Evolutionary conservation across 2,329 filamentous ascomycete genomes (phyloP).

Genomic region (Talaromyces sp.): DNA sequence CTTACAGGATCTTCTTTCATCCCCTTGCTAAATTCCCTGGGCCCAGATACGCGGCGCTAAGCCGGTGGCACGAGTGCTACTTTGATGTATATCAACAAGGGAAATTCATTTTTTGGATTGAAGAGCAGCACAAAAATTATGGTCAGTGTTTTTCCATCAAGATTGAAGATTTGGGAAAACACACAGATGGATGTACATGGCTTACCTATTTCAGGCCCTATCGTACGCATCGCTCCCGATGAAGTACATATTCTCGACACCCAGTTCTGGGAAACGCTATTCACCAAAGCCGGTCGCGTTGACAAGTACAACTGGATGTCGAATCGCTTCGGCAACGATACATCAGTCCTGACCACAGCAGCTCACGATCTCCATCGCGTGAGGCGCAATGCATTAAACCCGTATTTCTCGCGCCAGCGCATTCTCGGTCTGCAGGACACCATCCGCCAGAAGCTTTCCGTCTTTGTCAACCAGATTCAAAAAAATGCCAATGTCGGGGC

Average conservation of each 20-base stretch:
- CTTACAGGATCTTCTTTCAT: conserved; percentile 14
- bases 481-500: not conserved
- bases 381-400: conserved; percentile 5
- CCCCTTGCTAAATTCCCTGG: conserved; percentile 18
- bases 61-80: conserved; percentile 19
- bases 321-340: conserved; percentile 2
- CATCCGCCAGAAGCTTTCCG: not conserved
- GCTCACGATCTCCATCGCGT: not conserved
- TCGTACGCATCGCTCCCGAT: not conserved
- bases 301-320: conserved; percentile 9
- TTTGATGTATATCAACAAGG: conserved; percentile 20
- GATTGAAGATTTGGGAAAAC: no score
- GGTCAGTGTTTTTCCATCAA: conserved; percentile 18
- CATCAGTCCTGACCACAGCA: not conserved
- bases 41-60: conserved; percentile 16
- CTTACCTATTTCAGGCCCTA: not conserved
- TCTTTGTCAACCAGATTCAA: not conserved
- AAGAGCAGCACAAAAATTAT: conserved; percentile 20
- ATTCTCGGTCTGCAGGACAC: conserved; percentile 1
- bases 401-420: conserved; percentile 5
- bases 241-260: conserved; percentile 6
- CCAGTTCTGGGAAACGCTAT: conserved; percentile 4
- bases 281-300: not conserved
- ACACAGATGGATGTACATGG: not conserved
- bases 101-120: conserved; percentile 22